Base-by-base conservation (phyloP, 306 rosid species). In the Myrica gale region DNA sequence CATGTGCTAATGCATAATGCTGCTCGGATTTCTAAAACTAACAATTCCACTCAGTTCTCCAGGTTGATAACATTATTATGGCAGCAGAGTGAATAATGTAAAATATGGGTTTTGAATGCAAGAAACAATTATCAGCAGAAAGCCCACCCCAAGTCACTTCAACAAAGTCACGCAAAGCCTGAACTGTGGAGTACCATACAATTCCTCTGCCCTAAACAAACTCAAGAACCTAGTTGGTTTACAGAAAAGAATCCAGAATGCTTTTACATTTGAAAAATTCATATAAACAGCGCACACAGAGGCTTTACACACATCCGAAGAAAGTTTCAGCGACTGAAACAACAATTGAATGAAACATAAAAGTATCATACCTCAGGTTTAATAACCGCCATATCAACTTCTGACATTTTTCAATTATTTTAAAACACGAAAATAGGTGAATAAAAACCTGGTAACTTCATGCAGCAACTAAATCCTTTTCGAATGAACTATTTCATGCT, bases 281-380 rank as follows among this genome's bases (percentile, higher is more conserved):
- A 23, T 23, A 23, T 23, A 23, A 23, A 23, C 26, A 23, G 26
- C 26, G 1, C 26, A 23, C 26, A 23, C 26, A 23, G 26, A 23
- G 26, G 26, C 26, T 23, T 23, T 23, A 23, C 26, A 46, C 47
- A 51, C 13, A 7, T 26, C 74, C 13, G 2, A 39, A 42, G 45
- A 32, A 62, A 63, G 39, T 20, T 39, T 4, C 47, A 63, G 47
- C 3, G 47, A 39, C 47, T 39, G n/a, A 9, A 51, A 26, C 7
- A 69, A n/a, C 3, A 42, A 21, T 2, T 11, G 26, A 43, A 69
- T 19, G 32, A 32, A 21, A 46, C 5, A 16, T 16, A 50, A 47
- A 77, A 7, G 55, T 58, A 71, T 45, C 77, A 63, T 81, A 91
- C 98, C 96, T 89, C 97, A 12, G 97, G 93, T 86, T 92, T 92